Conservation (phyloP, 176 grass and related monocot species). For the Pharus latifolius region DNA sequence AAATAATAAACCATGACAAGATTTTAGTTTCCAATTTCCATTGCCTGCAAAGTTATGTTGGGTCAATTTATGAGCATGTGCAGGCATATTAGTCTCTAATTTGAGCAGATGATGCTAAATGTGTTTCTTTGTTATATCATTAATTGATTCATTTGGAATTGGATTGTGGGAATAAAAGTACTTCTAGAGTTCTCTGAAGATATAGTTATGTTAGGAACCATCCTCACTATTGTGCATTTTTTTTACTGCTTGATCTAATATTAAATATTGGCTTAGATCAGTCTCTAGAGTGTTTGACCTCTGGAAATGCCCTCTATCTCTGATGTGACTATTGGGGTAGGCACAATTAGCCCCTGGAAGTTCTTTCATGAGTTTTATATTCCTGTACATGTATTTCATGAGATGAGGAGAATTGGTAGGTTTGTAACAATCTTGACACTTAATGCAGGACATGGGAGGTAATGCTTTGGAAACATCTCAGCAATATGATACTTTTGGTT, state of each 20-base stretch:
- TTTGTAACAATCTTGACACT: not conserved
- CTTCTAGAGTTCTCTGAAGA: no score
- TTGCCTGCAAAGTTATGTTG: not conserved
- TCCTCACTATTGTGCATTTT: no score
- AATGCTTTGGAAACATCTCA: constrained; percentile 79
- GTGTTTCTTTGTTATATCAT: no score
- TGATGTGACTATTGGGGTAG: not conserved
- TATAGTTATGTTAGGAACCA: no score
- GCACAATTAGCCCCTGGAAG: not conserved
- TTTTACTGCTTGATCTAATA: not conserved
- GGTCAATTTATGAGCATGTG: not conserved
- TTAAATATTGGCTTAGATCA: not conserved
- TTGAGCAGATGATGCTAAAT: not conserved
- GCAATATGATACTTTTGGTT: constrained; percentile 95
- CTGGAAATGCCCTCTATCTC: not conserved
- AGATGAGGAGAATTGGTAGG: not conserved
- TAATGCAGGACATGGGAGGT: constrained; percentile 74
- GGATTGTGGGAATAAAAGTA: no score
- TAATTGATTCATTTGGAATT: no score
- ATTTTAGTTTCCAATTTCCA: not conserved
- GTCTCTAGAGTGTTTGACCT: not conserved
- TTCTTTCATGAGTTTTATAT: not conserved
- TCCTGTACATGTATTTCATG: not conserved
- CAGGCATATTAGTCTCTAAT: not conserved
- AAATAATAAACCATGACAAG: not conserved